Evolutionary conservation across 306 rosid species (phyloP), one percentile per base, ranked within the genome.

Genomic region (Gastrolobium bilobum): DNA sequence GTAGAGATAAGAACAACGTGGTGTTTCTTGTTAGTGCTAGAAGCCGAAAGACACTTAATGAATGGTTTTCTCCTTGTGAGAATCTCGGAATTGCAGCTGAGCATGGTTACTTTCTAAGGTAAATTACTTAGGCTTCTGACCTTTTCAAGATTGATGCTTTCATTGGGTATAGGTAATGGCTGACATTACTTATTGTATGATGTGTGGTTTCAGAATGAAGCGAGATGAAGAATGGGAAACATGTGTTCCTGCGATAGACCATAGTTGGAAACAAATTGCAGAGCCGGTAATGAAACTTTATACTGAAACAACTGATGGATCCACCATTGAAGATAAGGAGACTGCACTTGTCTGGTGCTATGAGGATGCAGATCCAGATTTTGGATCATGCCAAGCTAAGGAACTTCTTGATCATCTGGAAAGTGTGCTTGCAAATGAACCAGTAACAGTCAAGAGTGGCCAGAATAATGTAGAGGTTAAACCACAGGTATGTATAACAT

Each of bases 321-420:
- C 98, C 30, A 81, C 82, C 51, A 91, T 94, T 57, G 97, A 94
- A 81, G 87, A 92, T 29, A 94, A 89, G 50, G 97, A 94, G 85
- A 94, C 92, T 68, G 93, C 97, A 61, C 91, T 94, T 37, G 98
- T 91, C 66, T 94, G 98, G 98, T 88, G 87, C 64, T 90, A 94
- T 73, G 88, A 90, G 77, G 87, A 90, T 67, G 94, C 97, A 7
- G 97, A 94, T 83, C 96, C 91, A 0, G 96, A 94, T 80, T 94
- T 94, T 35, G 98, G 97, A 10, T 91, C 93, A 14, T 94, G 96
- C 80, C 98, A 91, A 71, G 98, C 97, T 6, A 94, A 91, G 90
- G 98, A 94, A 77, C 97, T 94, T 75, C 88, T 94, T 42, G 94
- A 94, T 83, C 98, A 94, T 85, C 89, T 94, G 39, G 98, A 91